Evolutionary conservation across 2,329 filamentous ascomycete genomes (phyloP).

Genomic region (Hortaea werneckii): DNA sequence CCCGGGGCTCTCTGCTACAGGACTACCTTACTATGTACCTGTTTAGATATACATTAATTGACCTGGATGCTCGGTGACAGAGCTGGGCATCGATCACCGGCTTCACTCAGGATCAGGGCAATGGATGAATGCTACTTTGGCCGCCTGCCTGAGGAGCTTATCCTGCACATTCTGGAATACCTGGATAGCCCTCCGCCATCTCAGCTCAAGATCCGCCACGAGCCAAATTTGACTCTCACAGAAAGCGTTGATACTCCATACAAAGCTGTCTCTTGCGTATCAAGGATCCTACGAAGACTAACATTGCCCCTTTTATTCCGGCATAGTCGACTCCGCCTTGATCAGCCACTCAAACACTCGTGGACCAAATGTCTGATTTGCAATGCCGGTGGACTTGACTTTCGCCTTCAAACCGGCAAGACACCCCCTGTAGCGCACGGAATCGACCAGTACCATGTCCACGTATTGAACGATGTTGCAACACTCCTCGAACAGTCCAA

Average conservation of each 20-base stretch:
- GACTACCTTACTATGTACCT: too few species aligned
- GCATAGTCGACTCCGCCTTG: slow-evolving; percentile 35
- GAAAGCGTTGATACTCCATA: slow-evolving; percentile 32
- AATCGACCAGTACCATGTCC: slow-evolving; percentile 6
- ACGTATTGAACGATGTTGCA: slow-evolving; percentile 1
- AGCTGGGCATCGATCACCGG: too few species aligned
- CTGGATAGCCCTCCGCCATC: slow-evolving; percentile 44
- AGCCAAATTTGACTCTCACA: slow-evolving; percentile 38
- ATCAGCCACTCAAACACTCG: slow-evolving; percentile 1
- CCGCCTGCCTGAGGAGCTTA: slow-evolving; percentile 51
- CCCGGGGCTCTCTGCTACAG: too few species aligned
- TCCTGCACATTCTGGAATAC: slow-evolving; percentile 47
- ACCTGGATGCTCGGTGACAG: too few species aligned
- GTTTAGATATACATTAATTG: too few species aligned
- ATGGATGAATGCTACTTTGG: slow-evolving; percentile 8
- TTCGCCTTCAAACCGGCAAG: background rate
- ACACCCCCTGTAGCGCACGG: background rate
- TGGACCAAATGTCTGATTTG: slow-evolving; percentile 5
- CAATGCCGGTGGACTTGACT: slow-evolving; percentile 1
- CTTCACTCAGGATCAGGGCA: too few species aligned
- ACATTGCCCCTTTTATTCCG: slow-evolving; percentile 49
- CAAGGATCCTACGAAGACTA: slow-evolving; percentile 42
- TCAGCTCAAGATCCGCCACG: slow-evolving; percentile 37
- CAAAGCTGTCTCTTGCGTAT: slow-evolving; percentile 48
- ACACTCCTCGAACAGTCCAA: background rate